Base-by-base conservation (phyloP, 2,329 filamentous ascomycete genomes). In the Fusarium domesticum region DNA sequence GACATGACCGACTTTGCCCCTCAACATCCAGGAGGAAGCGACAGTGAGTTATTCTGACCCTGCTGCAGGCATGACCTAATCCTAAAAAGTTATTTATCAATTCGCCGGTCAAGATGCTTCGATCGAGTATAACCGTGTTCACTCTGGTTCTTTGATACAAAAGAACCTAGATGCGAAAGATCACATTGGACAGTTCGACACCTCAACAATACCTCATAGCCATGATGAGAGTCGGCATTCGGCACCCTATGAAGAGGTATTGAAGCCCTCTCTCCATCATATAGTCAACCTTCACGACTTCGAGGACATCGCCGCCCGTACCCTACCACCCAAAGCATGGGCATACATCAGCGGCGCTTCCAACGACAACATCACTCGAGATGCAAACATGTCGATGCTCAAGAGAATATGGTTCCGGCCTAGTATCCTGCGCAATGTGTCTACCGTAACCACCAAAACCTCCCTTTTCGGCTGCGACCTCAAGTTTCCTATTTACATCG, bases 1-100 rank as follows among this genome's bases (percentile, higher is more conserved):
- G 81, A 88, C 62, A 66, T 61, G 17, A 58, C 58, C 0, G 39
- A 48, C 10, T 61, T 61, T 23, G 57, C 57, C 1, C 47, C 52
- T 1, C 33, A 49, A 1, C 58, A 61, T 14, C 58, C 58, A 1
- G 57, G 57, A 14, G 57, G 58, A 4, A 31, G 39, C 6, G 47
- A 58, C 11, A 45, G 49, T 53, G 33, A 19, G 43, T 37, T 2
- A 6, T 8, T 5, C 7, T 28, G 8, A 5, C 7, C 10, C 10
- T 8, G 10, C 4, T 10, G 23, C 10, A 12, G 14, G 3, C 23
- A 5, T 28, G 23, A 28, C 7, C 14, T 28, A 14, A 18, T 19
- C n/a, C 8, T 4, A 20, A 1, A 11, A 25, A 59, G 58, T 63
- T 6, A 62, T 63, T 8, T 43, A 58, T 12, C 42, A 42, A 12